Evolutionary conservation across 768 basidiomycete species (phyloP), one percentile per base, ranked within the genome.

Genomic region (Suillus variegatus): DNA sequence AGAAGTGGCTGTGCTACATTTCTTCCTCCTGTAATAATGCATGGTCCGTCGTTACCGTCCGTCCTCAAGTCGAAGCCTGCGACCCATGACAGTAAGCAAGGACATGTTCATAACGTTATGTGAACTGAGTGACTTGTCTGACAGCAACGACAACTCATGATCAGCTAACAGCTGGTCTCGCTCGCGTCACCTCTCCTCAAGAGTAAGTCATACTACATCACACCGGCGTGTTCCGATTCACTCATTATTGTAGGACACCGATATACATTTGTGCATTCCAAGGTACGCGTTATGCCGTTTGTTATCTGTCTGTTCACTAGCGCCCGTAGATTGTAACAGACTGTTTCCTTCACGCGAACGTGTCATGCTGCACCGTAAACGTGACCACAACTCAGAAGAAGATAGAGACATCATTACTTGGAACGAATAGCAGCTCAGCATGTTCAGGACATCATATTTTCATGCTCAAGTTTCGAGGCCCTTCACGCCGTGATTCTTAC

Each of bases 231-330:
- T 14, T 38, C 58, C 40, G 36, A 46, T 8, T 40, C 16, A 36
- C 49, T 60, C 58, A 28, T 16, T 28, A 2, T 64, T 28, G 28
- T 65, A 93, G 92, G 67, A 93, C 91, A 2, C 87, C 91, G 0
- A 90, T 94, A n/a, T 92, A 86, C 73, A 92, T 94, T 64, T 94
- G 92, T 69, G 88, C 82, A 4, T 78, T 90, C 43, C 76, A 84
- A 69, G 83, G 89, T 88, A 75, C 51, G 40, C 40, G 14, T 55
- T 57, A 52, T 57, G 49, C 63, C 38, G 25, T 60, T 28, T 41
- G 32, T 6, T 3, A 43, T 14, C 8, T 41, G 38, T 5, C 44
- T 44, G 8, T 35, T n/a, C 63, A 64, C 65, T 70, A 49, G 46
- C 52, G 20, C 4, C 54, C 60, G 4, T 72, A 87, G 88, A 84